A percentile compares a stretch with the other conserved stretches of the same genome.
Conservation (phyloP, 179 eudicot genomes). For the Pouteria campechiana region DNA sequence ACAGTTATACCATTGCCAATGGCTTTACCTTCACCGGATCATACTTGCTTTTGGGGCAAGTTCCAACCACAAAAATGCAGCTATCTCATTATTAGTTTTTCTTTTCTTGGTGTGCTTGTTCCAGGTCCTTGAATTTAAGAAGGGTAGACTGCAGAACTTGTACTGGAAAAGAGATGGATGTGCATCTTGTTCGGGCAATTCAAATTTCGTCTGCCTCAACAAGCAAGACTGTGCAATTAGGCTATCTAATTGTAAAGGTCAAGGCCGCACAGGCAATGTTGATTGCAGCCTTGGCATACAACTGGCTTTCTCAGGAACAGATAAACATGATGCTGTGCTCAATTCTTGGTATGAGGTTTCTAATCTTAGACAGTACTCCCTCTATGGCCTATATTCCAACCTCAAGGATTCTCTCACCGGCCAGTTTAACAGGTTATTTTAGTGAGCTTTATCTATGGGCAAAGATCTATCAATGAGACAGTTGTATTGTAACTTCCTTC, state of each 20-base stretch:
- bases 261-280: constrained; percentile 48
- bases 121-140: constrained; percentile 70
- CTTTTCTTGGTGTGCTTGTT: background rate
- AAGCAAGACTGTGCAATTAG: constrained; percentile 70
- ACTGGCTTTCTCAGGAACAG: constrained; percentile 88
- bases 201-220: constrained; percentile 74
- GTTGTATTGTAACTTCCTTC: too few relatives aligned
- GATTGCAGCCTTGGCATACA: constrained; percentile 94
- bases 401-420: constrained; percentile 63
- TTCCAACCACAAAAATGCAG: too few relatives aligned
- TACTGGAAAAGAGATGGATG: constrained; percentile 96
- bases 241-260: constrained; percentile 44
- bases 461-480: too few relatives aligned
- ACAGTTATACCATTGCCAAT: too few relatives aligned
- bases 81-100: too few relatives aligned
- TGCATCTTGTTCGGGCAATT: constrained; percentile 58
- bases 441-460: too few relatives aligned
- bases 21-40: too few relatives aligned
- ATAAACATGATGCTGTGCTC: constrained; percentile 66
- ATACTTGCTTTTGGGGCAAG: too few relatives aligned
- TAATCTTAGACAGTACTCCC: constrained; percentile 89
- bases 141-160: constrained; percentile 77
- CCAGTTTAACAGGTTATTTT: constrained; percentile 69
- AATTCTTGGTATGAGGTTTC: constrained; percentile 97
- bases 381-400: constrained; percentile 68